These are phyloP conservation scores for Neurospora hispaniola DNA, from an alignment of 495 filamentous ascomycete species.

Conservation along the genomic window DNA sequence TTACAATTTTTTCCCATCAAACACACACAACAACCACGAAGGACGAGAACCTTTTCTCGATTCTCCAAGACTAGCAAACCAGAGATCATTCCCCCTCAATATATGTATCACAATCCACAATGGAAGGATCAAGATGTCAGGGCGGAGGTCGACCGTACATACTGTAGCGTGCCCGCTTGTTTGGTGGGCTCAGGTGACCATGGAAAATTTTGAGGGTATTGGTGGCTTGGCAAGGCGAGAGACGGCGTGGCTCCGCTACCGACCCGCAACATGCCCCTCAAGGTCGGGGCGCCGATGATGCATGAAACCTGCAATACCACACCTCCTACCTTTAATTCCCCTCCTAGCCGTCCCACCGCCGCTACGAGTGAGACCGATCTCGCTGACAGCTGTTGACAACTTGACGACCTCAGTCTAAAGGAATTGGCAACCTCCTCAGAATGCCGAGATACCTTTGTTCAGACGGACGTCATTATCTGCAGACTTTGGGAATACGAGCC, in stretches of 20 bases:
- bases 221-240: constrained; percentile 15
- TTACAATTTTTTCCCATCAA: background rate
- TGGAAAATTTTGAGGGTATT: constrained; percentile 13
- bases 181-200: constrained; percentile 20
- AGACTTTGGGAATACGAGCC: background rate
- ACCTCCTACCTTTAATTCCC: constrained; percentile 11
- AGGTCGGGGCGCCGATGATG: constrained; percentile 8
- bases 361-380: constrained; percentile 14
- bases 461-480: background rate
- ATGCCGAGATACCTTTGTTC: background rate
- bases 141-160: background rate
- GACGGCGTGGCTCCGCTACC: constrained; percentile 1
- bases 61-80: background rate
- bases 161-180: constrained; percentile 2
- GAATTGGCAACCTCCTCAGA: background rate
- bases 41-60: background rate
- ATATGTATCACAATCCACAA: background rate
- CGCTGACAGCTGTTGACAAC: constrained; percentile 10
- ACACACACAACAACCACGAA: background rate
- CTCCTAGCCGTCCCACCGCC: constrained; percentile 2
- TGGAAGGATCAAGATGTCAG: background rate
- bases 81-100: background rate
- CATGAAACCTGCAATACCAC: constrained; percentile 10
- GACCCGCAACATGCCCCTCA: constrained; percentile 5
- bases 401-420: background rate